Evolutionary conservation across 352 stramenopile genomes (phyloP).

Genomic region (Phytophthora tentaculata): DNA sequence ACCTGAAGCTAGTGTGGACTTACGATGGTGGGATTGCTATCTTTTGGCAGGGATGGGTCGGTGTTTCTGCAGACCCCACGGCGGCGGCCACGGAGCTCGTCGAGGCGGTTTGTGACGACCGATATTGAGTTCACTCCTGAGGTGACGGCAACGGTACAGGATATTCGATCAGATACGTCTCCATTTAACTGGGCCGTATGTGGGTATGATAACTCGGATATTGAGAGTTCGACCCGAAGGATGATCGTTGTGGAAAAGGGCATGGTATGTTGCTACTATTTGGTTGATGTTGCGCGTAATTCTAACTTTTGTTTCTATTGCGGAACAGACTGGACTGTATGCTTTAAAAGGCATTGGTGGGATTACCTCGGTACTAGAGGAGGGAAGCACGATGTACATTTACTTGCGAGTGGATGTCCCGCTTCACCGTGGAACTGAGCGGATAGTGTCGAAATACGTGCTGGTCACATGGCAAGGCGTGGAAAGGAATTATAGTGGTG

Average conservation of each 20-base stretch:
- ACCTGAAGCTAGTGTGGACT: constrained; percentile 1
- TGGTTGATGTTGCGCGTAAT: too few relatives aligned
- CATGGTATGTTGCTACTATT: constrained; percentile 85
- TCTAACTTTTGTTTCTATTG: constrained; percentile 9
- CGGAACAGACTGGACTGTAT: constrained; percentile 72
- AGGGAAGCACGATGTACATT: constrained; percentile 89
- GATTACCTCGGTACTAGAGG: constrained; percentile 74
- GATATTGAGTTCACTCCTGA: constrained; percentile 85
- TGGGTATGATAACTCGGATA: constrained; percentile 74
- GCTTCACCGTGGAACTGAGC: constrained; percentile 78
- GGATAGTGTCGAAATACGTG: constrained; percentile 89
- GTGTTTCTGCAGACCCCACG: constrained; percentile 68
- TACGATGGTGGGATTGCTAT: constrained; percentile 2
- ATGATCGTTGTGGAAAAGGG: constrained; percentile 86
- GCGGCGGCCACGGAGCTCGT: constrained; percentile 69
- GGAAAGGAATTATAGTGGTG: constrained; percentile 50
- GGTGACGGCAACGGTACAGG: constrained; percentile 69
- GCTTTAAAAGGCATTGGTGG: constrained; percentile 84
- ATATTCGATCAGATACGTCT: constrained; percentile 81
- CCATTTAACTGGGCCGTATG: constrained; percentile 90
- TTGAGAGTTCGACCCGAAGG: constrained; percentile 61
- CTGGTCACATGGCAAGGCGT: constrained; percentile 85
- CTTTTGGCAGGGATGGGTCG: constrained; percentile 56
- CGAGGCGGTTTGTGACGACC: constrained; percentile 76
- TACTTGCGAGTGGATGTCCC: constrained; percentile 90